A percentile compares a stretch with the other conserved stretches of the same genome.
phyloP scores from a whole-genome alignment of 169 alveolate genomes.

The Cryptosporidium canis region DNA sequence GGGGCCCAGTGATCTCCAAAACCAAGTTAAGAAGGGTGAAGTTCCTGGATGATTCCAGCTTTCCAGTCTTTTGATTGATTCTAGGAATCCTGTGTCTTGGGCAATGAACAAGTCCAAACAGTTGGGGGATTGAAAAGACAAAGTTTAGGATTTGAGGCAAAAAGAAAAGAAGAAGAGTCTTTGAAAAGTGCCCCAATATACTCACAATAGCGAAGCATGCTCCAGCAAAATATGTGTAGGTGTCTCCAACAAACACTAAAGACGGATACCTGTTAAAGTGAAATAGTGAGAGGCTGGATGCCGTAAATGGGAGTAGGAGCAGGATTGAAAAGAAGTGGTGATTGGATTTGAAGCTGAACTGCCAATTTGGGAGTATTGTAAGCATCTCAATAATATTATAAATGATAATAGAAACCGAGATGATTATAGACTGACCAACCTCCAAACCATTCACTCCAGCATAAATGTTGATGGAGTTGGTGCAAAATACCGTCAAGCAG shows the following conservation, averaged over 20 bases:
- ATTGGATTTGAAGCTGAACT: constrained; percentile 72
- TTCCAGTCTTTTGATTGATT: constrained; percentile 82
- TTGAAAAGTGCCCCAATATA: constrained; percentile 90
- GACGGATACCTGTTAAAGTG: constrained; percentile 91
- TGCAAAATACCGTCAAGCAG: constrained; percentile 86
- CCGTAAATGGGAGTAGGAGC: constrained; percentile 86
- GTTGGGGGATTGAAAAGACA: constrained; percentile 89
- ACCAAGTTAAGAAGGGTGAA: constrained; percentile 87
- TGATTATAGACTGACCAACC: constrained; percentile 91
- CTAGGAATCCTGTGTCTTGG: constrained; percentile 94
- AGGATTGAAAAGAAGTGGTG: constrained; percentile 84
- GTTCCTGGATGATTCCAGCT: constrained; percentile 85
- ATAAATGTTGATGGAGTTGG: constrained; percentile 92
- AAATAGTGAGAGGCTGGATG: constrained; percentile 85
- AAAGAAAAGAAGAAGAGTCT: constrained; percentile 86
- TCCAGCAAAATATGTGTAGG: constrained; percentile 92
- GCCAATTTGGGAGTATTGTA: constrained; percentile 61
- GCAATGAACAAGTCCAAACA: constrained; percentile 87
- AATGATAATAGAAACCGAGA: constrained; percentile 84
- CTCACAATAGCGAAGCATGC: constrained; percentile 92
- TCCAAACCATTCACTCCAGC: constrained; percentile 96
- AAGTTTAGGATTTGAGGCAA: constrained; percentile 93
- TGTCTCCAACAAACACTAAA: constrained; percentile 94
- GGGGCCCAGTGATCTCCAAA: constrained; percentile 88
- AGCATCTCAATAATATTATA: constrained; percentile 86